A percentile compares a stretch with the other conserved stretches of the same genome.
Conservation (phyloP, 176 grass and related monocot species). For the Oryza punctata region DNA sequence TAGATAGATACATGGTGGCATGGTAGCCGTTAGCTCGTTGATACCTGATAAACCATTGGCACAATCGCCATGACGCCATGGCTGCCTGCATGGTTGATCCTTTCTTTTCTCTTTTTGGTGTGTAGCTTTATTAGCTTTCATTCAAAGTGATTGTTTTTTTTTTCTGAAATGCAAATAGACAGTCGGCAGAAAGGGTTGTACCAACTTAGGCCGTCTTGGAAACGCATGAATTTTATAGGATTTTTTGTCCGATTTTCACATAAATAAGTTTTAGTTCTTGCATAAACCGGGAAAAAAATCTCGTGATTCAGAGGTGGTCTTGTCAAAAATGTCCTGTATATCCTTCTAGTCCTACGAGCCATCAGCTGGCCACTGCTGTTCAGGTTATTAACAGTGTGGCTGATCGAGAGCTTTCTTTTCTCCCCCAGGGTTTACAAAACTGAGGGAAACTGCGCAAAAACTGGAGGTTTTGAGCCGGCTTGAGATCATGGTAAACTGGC, state of each 20-base stretch:
- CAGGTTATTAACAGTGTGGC: neutral
- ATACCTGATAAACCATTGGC: conserved; percentile 7
- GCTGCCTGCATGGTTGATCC: neutral
- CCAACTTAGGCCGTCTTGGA: neutral
- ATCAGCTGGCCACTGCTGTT: neutral
- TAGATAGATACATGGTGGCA: neutral
- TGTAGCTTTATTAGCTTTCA: conserved; percentile 9
- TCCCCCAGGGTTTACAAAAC: too few relatives aligned
- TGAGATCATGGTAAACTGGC: too few relatives aligned
- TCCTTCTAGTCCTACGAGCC: too few relatives aligned
- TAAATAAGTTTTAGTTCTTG: too few relatives aligned
- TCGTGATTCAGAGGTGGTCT: too few relatives aligned
- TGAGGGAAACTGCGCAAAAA: too few relatives aligned
- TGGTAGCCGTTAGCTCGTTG: neutral
- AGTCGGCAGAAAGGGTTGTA: neutral
- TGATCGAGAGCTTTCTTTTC: neutral
- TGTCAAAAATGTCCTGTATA: too few relatives aligned
- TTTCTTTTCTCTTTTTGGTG: neutral
- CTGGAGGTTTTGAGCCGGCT: too few relatives aligned
- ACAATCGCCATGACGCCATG: neutral
- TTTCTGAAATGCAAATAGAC: neutral
- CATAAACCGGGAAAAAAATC: too few relatives aligned
- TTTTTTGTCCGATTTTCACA: neutral
- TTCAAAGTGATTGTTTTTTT: neutral
- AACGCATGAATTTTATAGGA: neutral